Evolutionary conservation across 768 basidiomycete genomes (phyloP).

Genomic region (Trametes meyenii): DNA sequence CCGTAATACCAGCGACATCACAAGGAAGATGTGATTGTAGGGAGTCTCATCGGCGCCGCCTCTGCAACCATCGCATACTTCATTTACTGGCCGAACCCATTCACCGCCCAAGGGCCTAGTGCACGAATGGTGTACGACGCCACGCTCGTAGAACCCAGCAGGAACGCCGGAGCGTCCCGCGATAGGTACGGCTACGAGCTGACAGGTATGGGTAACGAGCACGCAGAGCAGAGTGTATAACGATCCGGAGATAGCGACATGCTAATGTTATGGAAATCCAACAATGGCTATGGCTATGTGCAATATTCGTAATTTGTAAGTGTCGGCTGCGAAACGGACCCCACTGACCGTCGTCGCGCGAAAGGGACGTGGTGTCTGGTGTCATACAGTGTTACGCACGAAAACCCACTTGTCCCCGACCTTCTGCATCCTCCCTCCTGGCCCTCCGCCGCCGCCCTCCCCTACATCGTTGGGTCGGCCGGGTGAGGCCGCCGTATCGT

Average conservation of each 20-base stretch:
- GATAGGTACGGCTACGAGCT: conserved; percentile 50
- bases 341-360: not conserved
- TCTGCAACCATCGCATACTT: conserved; percentile 54
- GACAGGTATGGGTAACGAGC: conserved; percentile 30
- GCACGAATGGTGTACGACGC: conserved; percentile 48
- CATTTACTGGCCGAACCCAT: conserved; percentile 69
- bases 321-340: not conserved
- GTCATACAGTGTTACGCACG: conserved; percentile 47
- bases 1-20: conserved; percentile 54
- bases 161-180: conserved; percentile 18
- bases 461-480: not conserved
- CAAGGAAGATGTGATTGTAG: conserved; percentile 69
- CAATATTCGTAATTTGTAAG: not conserved
- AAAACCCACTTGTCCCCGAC: conserved; percentile 77
- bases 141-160: conserved; percentile 25
- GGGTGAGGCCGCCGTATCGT: conserved; percentile 7
- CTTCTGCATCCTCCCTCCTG: conserved; percentile 56
- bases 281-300: conserved; percentile 12
- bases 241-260: conserved; percentile 4
- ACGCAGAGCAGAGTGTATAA: conserved; percentile 28
- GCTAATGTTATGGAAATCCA: conserved; percentile 1
- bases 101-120: conserved; percentile 38
- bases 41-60: conserved; percentile 57
- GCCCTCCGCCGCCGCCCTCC: conserved; percentile 3
- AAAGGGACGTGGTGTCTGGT: conserved; percentile 6